phyloP scores from a whole-genome alignment of 2,329 filamentous ascomycete species.

The Didymella pinodella region DNA sequence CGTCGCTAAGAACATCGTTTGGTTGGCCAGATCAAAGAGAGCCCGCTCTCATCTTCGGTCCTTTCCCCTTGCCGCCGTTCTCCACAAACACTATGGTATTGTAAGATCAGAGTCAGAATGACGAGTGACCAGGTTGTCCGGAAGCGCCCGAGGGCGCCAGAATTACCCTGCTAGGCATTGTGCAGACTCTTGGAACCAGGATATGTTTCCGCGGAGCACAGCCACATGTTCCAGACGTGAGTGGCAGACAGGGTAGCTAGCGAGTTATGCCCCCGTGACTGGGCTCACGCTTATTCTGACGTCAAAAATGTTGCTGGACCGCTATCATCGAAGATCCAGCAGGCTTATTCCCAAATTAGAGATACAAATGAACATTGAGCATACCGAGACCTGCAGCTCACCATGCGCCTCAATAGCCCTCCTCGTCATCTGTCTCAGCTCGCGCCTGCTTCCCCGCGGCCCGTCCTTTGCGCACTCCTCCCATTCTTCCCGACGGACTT shows the following conservation, averaged over 20 bases:
- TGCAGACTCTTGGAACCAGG: neutral
- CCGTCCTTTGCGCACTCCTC: constrained; percentile 4
- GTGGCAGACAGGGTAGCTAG: constrained; percentile 7
- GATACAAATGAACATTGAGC: neutral
- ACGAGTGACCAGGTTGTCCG: neutral
- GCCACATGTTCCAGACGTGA: neutral
- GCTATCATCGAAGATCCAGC: neutral
- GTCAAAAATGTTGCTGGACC: neutral
- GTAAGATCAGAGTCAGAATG: neutral
- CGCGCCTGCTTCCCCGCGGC: constrained; percentile 23
- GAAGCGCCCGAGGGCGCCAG: neutral
- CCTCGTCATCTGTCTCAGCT: constrained; percentile 31
- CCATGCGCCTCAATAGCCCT: constrained; percentile 15
- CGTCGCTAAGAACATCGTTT: too few relatives aligned
- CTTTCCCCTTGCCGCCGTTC: too few relatives aligned
- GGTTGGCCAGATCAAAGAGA: too few relatives aligned
- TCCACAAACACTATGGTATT: too few relatives aligned
- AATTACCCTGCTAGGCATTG: constrained; percentile 1
- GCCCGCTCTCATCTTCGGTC: too few relatives aligned
- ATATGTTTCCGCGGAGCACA: neutral
- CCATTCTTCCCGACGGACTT: constrained; percentile 1
- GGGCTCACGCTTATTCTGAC: constrained; percentile 10
- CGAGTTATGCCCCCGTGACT: constrained; percentile 11
- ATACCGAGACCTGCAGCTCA: neutral
- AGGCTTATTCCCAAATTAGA: neutral